These are phyloP conservation scores for Houttuynia cordata DNA, from an alignment of 164 flowering plant genomes.

Conservation along the genomic window DNA sequence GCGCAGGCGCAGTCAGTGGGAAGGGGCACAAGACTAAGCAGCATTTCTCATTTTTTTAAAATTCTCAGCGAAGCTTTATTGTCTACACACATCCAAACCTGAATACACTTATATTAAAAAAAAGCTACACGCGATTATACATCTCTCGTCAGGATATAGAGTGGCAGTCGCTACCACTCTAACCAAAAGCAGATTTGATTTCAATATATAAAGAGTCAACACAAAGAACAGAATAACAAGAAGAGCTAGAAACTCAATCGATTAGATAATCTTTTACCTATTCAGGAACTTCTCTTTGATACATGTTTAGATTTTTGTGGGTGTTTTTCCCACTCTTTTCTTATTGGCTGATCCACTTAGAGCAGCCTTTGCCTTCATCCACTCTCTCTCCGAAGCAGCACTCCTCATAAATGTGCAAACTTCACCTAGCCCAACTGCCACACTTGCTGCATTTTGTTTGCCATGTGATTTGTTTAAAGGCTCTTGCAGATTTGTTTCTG, in stretches of 20 bases:
- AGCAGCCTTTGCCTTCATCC: slow-evolving; percentile 50
- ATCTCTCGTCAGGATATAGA: background rate
- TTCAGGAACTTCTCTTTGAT: background rate
- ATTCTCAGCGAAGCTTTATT: too few relatives aligned
- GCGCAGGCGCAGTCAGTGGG: too few relatives aligned
- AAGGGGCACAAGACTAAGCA: too few relatives aligned
- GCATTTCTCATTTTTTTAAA: too few relatives aligned
- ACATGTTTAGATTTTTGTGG: background rate
- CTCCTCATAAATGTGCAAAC: slow-evolving; percentile 57
- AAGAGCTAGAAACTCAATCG: background rate
- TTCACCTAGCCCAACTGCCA: slow-evolving; percentile 19
- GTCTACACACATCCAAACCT: too few relatives aligned
- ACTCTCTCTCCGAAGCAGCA: slow-evolving; percentile 55
- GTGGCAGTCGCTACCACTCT: too few relatives aligned
- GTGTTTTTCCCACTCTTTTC: slow-evolving; percentile 10
- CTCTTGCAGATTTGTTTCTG: slow-evolving; percentile 2
- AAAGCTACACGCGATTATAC: background rate
- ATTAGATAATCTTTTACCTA: background rate
- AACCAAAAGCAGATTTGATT: too few relatives aligned
- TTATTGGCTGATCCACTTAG: slow-evolving; percentile 37
- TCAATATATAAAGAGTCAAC: too few relatives aligned
- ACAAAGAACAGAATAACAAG: too few relatives aligned
- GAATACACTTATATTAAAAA: background rate
- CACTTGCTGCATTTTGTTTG: slow-evolving; percentile 5
- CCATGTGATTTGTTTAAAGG: background rate